A percentile compares a stretch with the other conserved stretches of the same genome.
These are phyloP conservation scores for Populus hybrid DNA, from an alignment of 441 rosid genomes.

Conservation along the genomic window DNA sequence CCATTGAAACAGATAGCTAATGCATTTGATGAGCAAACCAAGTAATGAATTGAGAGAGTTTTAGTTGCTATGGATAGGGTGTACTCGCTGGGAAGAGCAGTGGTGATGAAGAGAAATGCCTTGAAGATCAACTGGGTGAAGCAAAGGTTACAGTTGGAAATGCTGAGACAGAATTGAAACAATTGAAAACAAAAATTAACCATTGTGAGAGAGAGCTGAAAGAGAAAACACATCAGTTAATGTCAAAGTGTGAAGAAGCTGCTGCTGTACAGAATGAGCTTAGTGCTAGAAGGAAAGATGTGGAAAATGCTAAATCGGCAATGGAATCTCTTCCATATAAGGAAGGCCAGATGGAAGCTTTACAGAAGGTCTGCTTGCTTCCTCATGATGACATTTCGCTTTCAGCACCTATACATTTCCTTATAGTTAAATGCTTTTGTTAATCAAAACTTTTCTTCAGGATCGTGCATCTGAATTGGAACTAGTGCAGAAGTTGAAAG, in stretches of 20 bases:
- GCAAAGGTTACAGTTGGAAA: constrained; percentile 90
- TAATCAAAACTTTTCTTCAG: constrained; percentile 35
- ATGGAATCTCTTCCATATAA: constrained; percentile 65
- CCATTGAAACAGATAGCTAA: background rate
- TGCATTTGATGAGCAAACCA: constrained; percentile 12
- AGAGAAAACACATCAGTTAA: constrained; percentile 66
- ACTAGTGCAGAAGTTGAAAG: constrained; percentile 72
- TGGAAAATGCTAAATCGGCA: constrained; percentile 50
- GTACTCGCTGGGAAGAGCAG: constrained; percentile 94
- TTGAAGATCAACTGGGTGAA: constrained; percentile 94
- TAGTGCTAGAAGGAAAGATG: constrained; percentile 59
- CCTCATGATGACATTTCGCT: constrained; percentile 8
- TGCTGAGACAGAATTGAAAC: constrained; percentile 85
- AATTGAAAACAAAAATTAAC: constrained; percentile 77
- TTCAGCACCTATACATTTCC: constrained; percentile 12
- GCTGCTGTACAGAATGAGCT: constrained; percentile 74
- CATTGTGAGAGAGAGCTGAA: constrained; percentile 84
- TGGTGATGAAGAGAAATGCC: constrained; percentile 94
- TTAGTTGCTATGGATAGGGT: constrained; percentile 52
- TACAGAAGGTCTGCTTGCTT: constrained; percentile 64
- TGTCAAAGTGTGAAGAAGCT: constrained; percentile 82
- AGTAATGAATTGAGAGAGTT: constrained; percentile 18
- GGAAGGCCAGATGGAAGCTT: constrained; percentile 86
- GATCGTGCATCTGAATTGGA: constrained; percentile 73
- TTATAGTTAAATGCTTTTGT: constrained; percentile 14